phyloP scores from a whole-genome alignment of 305 asterid genomes.

The Striga hermonthica region DNA sequence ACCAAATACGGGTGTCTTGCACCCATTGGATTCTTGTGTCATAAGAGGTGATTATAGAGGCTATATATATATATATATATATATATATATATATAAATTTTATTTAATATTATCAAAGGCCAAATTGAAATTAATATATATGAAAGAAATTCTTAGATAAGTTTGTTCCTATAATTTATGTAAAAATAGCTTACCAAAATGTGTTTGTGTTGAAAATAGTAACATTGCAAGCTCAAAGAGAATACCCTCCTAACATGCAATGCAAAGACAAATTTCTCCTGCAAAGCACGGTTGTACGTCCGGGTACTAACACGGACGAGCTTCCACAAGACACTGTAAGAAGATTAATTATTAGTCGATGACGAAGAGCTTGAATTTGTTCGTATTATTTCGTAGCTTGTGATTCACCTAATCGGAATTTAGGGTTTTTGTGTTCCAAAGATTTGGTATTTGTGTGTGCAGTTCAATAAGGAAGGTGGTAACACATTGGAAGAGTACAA shows the following conservation, averaged over 20 bases:
- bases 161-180: no score
- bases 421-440: not conserved
- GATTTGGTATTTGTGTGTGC: constrained; percentile 14
- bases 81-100: no score
- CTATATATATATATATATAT: no score
- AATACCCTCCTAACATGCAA: constrained; percentile 75
- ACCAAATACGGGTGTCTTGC: constrained; percentile 70
- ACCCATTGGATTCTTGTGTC: constrained; percentile 67
- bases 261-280: constrained; percentile 79
- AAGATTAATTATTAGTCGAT: not conserved
- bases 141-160: no score
- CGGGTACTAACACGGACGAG: constrained; percentile 53
- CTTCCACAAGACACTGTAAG: constrained; percentile 66
- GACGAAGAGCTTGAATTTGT: not conserved
- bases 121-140: no score
- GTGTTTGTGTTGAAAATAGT: constrained; percentile 37
- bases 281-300: constrained; percentile 60
- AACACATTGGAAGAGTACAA: constrained; percentile 57
- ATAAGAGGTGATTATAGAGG: constrained; percentile 55
- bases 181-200: no score
- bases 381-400: not conserved
- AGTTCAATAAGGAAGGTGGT: constrained; percentile 70
- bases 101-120: no score
- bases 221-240: constrained; percentile 78
- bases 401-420: not conserved